Evolutionary conservation across 2,329 filamentous ascomycete species (phyloP).

Genomic region (Colletotrichum spaethianum): DNA sequence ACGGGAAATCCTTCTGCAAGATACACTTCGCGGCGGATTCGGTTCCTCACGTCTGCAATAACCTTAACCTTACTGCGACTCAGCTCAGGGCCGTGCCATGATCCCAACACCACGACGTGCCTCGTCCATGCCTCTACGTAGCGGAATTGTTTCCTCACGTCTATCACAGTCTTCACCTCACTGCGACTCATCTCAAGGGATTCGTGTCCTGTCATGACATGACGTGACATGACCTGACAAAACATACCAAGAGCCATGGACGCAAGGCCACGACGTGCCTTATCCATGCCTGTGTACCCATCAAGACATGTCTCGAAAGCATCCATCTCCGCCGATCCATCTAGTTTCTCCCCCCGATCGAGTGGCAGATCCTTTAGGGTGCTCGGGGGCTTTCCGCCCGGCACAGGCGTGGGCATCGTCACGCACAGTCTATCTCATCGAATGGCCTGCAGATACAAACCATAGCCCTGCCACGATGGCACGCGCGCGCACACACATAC

Average conservation of each 20-base stretch:
- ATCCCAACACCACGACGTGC: too few species aligned
- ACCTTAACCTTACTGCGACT: slow-evolving; percentile 16
- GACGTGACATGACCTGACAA: too few species aligned
- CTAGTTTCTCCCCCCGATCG: not conserved
- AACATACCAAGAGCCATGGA: too few species aligned
- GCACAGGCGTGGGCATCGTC: not conserved
- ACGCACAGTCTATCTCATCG: not conserved
- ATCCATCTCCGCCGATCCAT: not conserved
- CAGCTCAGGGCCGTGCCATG: not conserved
- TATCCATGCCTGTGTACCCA: not conserved
- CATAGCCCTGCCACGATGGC: not conserved
- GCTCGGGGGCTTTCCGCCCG: not conserved
- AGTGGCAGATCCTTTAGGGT: not conserved
- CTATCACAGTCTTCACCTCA: slow-evolving; percentile 18
- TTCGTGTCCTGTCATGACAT: not conserved
- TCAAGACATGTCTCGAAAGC: not conserved
- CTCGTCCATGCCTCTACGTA: too few species aligned
- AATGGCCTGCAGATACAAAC: not conserved
- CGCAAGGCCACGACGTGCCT: not conserved
- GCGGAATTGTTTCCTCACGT: slow-evolving; percentile 10
- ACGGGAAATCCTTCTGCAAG: not conserved
- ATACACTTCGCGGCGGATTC: not conserved
- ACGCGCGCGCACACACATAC: too few species aligned
- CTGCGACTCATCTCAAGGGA: not conserved
- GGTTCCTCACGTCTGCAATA: slow-evolving; percentile 10